A percentile compares a stretch with the other conserved stretches of the same genome.
Conservation (phyloP, 2,329 filamentous ascomycete genomes). For the Xylariaceae sp. region DNA sequence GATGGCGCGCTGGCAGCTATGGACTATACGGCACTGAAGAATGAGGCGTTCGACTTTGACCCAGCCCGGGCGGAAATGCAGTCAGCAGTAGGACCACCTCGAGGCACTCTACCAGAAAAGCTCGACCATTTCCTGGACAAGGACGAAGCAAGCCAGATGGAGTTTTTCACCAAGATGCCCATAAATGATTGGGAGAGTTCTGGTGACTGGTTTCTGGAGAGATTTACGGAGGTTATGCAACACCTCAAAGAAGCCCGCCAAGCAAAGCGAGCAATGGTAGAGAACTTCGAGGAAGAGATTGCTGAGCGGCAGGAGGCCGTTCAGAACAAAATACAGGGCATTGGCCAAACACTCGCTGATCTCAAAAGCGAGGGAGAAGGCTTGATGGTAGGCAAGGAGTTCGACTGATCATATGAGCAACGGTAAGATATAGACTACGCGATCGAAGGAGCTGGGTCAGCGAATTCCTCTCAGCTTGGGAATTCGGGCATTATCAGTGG, state of each 20-base stretch:
- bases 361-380: conserved; percentile 59
- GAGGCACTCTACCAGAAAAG: conserved; percentile 50
- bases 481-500: background rate
- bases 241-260: conserved; percentile 52
- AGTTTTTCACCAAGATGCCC: conserved; percentile 57
- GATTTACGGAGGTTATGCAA: conserved; percentile 54
- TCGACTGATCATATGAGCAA: conserved; percentile 31
- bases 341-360: conserved; percentile 56
- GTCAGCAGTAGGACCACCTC: conserved; percentile 39
- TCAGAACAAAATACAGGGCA: conserved; percentile 54
- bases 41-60: conserved; percentile 60
- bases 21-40: conserved; percentile 53
- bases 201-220: conserved; percentile 62
- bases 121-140: conserved; percentile 51
- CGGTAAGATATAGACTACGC: background rate
- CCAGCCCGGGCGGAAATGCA: conserved; percentile 49
- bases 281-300: conserved; percentile 59
- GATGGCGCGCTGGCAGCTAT: conserved; percentile 58
- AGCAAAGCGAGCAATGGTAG: conserved; percentile 52
- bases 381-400: conserved; percentile 48
- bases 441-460: background rate
- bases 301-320: conserved; percentile 57
- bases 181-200: conserved; percentile 61
- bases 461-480: conserved; percentile 11
- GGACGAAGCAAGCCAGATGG: conserved; percentile 44